Evolutionary conservation across 352 stramenopile genomes (phyloP).

Genomic region (Phytophthora meadii): DNA sequence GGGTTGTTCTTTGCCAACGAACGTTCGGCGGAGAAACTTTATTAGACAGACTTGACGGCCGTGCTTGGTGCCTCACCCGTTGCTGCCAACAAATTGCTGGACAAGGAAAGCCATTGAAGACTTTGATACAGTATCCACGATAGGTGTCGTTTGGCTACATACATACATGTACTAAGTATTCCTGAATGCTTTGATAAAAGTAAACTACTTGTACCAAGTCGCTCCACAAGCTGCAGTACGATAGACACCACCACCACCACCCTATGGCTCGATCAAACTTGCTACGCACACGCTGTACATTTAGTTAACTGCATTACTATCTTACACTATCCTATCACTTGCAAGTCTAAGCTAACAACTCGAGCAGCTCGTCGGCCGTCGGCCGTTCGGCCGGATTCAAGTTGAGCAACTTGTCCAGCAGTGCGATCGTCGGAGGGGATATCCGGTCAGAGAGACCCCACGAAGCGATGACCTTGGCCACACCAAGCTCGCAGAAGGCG

Average conservation of each 20-base stretch:
- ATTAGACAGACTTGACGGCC: not conserved
- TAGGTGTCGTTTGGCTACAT: too few relatives aligned
- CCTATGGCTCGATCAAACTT: not conserved
- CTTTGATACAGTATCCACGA: not conserved
- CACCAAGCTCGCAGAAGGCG: conserved; percentile 43
- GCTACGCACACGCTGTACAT: not conserved
- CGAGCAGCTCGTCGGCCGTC: conserved; percentile 15
- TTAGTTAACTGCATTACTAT: not conserved
- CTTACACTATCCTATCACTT: not conserved
- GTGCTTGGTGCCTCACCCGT: not conserved
- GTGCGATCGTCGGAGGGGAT: conserved; percentile 5
- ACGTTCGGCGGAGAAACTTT: not conserved
- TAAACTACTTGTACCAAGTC: too few relatives aligned
- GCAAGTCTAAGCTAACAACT: conserved; percentile 27
- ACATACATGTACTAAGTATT: not conserved
- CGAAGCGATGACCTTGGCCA: conserved; percentile 54
- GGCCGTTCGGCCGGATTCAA: conserved; percentile 6
- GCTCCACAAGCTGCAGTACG: not conserved
- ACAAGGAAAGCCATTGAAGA: not conserved
- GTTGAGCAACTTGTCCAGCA: conserved; percentile 19
- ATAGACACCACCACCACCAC: not conserved
- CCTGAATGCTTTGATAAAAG: too few relatives aligned
- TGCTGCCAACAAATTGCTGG: not conserved
- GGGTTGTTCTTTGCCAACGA: not conserved
- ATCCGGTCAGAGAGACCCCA: conserved; percentile 49